Evolutionary conservation across 768 basidiomycete genomes (phyloP).

Genomic region (Naganishia friedmannii): DNA sequence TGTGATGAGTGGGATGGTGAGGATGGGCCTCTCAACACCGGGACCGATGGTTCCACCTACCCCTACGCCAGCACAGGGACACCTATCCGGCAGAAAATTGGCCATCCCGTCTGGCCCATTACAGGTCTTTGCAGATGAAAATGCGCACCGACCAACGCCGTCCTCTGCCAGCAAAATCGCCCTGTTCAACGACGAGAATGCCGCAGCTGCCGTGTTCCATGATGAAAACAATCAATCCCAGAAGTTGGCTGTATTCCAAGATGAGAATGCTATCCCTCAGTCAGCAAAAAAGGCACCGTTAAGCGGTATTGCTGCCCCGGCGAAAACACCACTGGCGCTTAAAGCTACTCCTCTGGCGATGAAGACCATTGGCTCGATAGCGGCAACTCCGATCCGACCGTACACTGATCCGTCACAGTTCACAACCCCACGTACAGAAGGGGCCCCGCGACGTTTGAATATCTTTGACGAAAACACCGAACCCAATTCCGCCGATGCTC

Average conservation of each 20-base stretch:
- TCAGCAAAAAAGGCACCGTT: slow-evolving; percentile 25
- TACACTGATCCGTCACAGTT: neutral
- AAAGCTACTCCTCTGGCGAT: slow-evolving; percentile 12
- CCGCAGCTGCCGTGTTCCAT: slow-evolving; percentile 28
- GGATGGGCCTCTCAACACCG: slow-evolving; percentile 41
- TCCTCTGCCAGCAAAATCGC: slow-evolving; percentile 9
- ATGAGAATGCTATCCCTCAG: slow-evolving; percentile 35
- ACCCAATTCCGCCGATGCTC: neutral
- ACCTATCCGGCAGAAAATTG: slow-evolving; percentile 30
- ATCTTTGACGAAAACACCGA: slow-evolving; percentile 4
- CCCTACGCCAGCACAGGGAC: slow-evolving; percentile 50
- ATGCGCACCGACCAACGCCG: slow-evolving; percentile 5
- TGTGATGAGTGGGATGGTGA: slow-evolving; percentile 23
- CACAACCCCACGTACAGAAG: slow-evolving; percentile 12
- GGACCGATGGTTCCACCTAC: slow-evolving; percentile 48
- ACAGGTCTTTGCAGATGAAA: slow-evolving; percentile 28
- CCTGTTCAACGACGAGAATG: slow-evolving; percentile 31
- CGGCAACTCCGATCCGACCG: slow-evolving; percentile 8
- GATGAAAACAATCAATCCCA: slow-evolving; percentile 41
- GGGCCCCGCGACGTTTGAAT: slow-evolving; percentile 14
- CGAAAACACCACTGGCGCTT: slow-evolving; percentile 33
- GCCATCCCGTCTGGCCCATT: slow-evolving; percentile 9
- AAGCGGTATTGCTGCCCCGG: slow-evolving; percentile 35
- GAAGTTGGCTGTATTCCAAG: slow-evolving; percentile 36
- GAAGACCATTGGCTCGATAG: slow-evolving; percentile 1